Evolutionary conservation across 345 rosid species (phyloP).

Genomic region (Draba incana): DNA sequence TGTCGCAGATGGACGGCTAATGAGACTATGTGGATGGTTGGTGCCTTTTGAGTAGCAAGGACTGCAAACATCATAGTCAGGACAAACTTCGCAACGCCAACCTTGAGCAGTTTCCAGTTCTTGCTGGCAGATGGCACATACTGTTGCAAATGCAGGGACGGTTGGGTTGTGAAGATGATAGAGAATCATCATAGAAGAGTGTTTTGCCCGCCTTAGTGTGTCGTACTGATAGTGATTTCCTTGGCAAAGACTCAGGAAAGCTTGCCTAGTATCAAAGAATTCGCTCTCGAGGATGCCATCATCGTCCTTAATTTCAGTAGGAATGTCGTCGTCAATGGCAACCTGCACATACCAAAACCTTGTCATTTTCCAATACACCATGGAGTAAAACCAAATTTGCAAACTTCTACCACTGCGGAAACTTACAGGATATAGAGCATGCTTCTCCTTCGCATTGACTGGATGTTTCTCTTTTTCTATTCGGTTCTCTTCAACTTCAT

Average conservation of each 20-base stretch:
- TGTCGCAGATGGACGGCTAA: slow-evolving; percentile 72
- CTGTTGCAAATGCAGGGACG: slow-evolving; percentile 93
- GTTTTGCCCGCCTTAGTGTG: slow-evolving; percentile 94
- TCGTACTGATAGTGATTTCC: slow-evolving; percentile 99
- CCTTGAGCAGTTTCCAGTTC: slow-evolving; percentile 98
- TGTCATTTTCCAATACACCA: slow-evolving; percentile 34
- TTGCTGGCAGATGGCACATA: slow-evolving; percentile 77
- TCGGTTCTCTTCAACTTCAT: slow-evolving; percentile 77
- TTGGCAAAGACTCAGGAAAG: slow-evolving; percentile 97
- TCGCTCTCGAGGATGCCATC: slow-evolving; percentile 98
- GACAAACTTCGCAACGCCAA: slow-evolving; percentile 96
- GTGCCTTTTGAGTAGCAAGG: slow-evolving; percentile 81
- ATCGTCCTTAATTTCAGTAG: slow-evolving; percentile 77
- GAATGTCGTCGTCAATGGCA: slow-evolving; percentile 67
- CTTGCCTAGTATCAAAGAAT: slow-evolving; percentile 97
- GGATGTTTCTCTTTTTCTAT: slow-evolving; percentile 92
- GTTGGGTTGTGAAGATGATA: slow-evolving; percentile 99
- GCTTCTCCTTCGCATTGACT: slow-evolving; percentile 74
- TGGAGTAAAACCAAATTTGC: slow-evolving; percentile 3
- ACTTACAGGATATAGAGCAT: slow-evolving; percentile 74
- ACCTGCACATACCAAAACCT: slow-evolving; percentile 52
- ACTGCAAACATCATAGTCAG: slow-evolving; percentile 93
- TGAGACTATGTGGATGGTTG: slow-evolving; percentile 92
- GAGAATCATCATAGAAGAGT: slow-evolving; percentile 98
- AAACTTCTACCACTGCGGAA: slow-evolving; percentile 4